phyloP scores from a whole-genome alignment of 2,329 filamentous ascomycete species.

The Dendryphion nanum region DNA sequence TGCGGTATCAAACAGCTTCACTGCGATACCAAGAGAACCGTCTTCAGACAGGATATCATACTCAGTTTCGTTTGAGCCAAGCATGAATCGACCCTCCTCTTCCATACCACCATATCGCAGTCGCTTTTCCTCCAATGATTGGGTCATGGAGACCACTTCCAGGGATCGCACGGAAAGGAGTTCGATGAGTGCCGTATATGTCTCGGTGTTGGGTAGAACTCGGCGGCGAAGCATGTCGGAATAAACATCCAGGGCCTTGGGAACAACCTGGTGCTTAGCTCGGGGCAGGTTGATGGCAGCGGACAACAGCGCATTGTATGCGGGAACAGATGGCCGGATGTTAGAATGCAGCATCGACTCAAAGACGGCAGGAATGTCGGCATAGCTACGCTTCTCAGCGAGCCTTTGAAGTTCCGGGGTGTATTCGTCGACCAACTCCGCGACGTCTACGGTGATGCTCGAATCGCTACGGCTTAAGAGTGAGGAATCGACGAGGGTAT shows the following conservation, averaged over 20 bases:
- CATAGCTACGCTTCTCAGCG: conserved; percentile 69
- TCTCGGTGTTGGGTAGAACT: conserved; percentile 77
- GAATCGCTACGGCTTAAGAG: conserved; percentile 30
- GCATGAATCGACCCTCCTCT: conserved; percentile 80
- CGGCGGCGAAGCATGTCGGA: conserved; percentile 90
- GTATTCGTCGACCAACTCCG: conserved; percentile 65
- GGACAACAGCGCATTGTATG: conserved; percentile 89
- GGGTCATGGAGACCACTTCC: conserved; percentile 72
- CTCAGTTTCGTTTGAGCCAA: conserved; percentile 83
- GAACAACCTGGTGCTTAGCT: conserved; percentile 78
- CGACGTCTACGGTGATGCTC: conserved; percentile 60
- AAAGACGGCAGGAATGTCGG: conserved; percentile 86
- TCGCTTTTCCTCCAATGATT: conserved; percentile 76
- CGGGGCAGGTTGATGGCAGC: conserved; percentile 80
- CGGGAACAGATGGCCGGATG: conserved; percentile 73
- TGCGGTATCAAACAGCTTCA: conserved; percentile 82
- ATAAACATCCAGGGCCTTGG: conserved; percentile 92
- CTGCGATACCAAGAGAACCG: conserved; percentile 78
- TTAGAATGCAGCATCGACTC: conserved; percentile 84
- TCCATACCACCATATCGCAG: conserved; percentile 82
- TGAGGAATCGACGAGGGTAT: conserved; percentile 25
- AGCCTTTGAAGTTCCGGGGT: conserved; percentile 77
- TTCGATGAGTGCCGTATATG: conserved; percentile 83
- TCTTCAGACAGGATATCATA: conserved; percentile 84
- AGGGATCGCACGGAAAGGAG: conserved; percentile 78